Conservation (phyloP, 352 stramenopile species). For the Phytopythium helicoides region DNA sequence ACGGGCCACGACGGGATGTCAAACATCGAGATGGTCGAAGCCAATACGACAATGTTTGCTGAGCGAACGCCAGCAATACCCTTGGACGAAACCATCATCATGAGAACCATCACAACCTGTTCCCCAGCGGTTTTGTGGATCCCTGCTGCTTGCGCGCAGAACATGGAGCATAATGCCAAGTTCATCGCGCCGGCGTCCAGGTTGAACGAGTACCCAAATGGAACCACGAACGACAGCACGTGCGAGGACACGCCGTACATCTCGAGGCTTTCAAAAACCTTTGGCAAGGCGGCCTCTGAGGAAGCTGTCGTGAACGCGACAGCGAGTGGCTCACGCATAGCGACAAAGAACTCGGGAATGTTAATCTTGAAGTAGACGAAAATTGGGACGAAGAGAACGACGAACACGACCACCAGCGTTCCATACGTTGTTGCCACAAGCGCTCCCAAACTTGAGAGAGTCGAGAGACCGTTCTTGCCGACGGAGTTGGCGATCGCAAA, state of each 20-base stretch:
- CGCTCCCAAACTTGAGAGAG: slow-evolving; percentile 30
- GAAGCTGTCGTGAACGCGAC: slow-evolving; percentile 63
- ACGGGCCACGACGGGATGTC: slow-evolving; percentile 57
- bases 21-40: slow-evolving; percentile 50
- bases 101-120: slow-evolving; percentile 59
- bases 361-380: slow-evolving; percentile 51
- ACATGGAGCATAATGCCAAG: slow-evolving; percentile 42
- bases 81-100: slow-evolving; percentile 61
- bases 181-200: slow-evolving; percentile 54
- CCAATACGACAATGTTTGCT: slow-evolving; percentile 42
- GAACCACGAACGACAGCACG: slow-evolving; percentile 54
- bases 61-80: slow-evolving; percentile 51
- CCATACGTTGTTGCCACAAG: slow-evolving; percentile 47
- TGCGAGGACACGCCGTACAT: slow-evolving; percentile 48
- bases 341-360: slow-evolving; percentile 33
- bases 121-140: slow-evolving; percentile 47
- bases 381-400: slow-evolving; percentile 41
- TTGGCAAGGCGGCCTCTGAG: slow-evolving; percentile 51
- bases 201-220: slow-evolving; percentile 71
- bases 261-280: slow-evolving; percentile 55
- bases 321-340: slow-evolving; percentile 52
- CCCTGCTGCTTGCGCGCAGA: slow-evolving; percentile 49
- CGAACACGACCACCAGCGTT: slow-evolving; percentile 46
- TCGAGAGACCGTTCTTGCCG: slow-evolving; percentile 43
- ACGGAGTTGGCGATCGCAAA: slow-evolving; percentile 53